Conservation (phyloP, 129 eudicot species). For the Tanacetum coccineum region DNA sequence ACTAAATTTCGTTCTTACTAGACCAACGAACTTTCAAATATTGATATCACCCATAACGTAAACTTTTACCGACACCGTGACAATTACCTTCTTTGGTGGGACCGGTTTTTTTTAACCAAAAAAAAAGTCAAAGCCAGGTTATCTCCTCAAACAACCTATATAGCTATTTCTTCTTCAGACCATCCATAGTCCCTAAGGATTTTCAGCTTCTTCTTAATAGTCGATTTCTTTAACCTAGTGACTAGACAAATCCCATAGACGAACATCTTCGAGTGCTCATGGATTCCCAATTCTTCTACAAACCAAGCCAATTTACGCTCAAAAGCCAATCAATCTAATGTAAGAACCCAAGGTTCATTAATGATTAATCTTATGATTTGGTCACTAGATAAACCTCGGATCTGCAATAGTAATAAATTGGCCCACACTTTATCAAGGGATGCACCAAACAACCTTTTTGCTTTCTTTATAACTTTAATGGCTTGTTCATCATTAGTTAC, state of each 20-base stretch:
- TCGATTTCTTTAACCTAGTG: not conserved
- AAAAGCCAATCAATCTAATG: not conserved
- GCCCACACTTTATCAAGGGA: not conserved
- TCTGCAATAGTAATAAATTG: not conserved
- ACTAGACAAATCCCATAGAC: not conserved
- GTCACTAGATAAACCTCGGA: not conserved
- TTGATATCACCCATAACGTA: too few species aligned
- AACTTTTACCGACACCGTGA: too few species aligned
- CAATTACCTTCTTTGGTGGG: too few species aligned
- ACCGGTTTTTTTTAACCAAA: too few species aligned
- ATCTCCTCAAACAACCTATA: too few species aligned
- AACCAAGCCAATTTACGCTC: not conserved
- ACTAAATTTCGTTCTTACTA: too few species aligned
- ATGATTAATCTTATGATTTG: not conserved
- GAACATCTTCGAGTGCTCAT: not conserved
- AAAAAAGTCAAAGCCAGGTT: too few species aligned
- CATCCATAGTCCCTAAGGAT: conserved; percentile 28
- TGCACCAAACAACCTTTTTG: conserved; percentile 1
- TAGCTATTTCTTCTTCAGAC: conserved; percentile 20
- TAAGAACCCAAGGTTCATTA: not conserved
- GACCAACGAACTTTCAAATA: too few species aligned
- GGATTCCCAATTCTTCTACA: not conserved
- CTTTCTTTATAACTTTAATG: conserved; percentile 7
- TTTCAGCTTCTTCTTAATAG: not conserved
- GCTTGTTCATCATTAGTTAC: conserved; percentile 17